A percentile compares a stretch with the other conserved stretches of the same genome.
Evolutionary conservation across 805 yeast genomes (phyloP).

Genomic region (Metschnikowia similis): DNA sequence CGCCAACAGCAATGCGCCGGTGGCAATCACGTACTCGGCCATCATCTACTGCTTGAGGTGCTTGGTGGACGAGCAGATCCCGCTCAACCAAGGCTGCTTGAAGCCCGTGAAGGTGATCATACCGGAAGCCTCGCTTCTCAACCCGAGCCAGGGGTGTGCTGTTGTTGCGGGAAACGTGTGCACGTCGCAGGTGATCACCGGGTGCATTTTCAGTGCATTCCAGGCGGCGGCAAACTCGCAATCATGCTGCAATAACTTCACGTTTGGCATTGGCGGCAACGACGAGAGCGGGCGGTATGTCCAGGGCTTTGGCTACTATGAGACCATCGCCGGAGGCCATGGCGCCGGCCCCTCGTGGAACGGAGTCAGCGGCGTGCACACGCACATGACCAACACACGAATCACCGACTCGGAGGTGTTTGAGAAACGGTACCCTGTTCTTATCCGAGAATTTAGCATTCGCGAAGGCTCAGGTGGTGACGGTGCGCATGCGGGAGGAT

Average conservation of each 20-base stretch:
- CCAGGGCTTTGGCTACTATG: conserved; percentile 22
- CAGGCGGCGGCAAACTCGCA: conserved; percentile 91
- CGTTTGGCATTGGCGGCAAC: conserved; percentile 68
- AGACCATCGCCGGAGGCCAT: conserved; percentile 19
- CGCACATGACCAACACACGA: conserved; percentile 19
- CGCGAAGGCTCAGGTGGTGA: conserved; percentile 14
- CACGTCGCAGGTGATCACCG: conserved; percentile 91
- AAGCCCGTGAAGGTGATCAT: conserved; percentile 63
- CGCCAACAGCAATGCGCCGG: conserved; percentile 91
- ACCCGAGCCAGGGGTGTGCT: conserved; percentile 83
- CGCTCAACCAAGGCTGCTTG: conserved; percentile 90
- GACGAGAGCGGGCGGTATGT: conserved; percentile 41
- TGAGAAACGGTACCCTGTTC: conserved; percentile 19
- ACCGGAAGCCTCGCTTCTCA: conserved; percentile 40
- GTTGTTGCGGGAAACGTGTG: conserved; percentile 91
- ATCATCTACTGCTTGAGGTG: conserved; percentile 83
- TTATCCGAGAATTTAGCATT: conserved; percentile 16
- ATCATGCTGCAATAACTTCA: conserved; percentile 91
- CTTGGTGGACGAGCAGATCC: conserved; percentile 81
- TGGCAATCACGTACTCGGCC: conserved; percentile 84
- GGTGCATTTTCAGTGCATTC: conserved; percentile 82
- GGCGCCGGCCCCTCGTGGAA: conserved; percentile 21
- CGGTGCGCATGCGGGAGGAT: conserved; percentile 15
- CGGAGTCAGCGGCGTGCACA: conserved; percentile 17
- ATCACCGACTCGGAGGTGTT: conserved; percentile 20